phyloP scores from a whole-genome alignment of 495 filamentous ascomycete genomes.

The Usnea hakonensis region DNA sequence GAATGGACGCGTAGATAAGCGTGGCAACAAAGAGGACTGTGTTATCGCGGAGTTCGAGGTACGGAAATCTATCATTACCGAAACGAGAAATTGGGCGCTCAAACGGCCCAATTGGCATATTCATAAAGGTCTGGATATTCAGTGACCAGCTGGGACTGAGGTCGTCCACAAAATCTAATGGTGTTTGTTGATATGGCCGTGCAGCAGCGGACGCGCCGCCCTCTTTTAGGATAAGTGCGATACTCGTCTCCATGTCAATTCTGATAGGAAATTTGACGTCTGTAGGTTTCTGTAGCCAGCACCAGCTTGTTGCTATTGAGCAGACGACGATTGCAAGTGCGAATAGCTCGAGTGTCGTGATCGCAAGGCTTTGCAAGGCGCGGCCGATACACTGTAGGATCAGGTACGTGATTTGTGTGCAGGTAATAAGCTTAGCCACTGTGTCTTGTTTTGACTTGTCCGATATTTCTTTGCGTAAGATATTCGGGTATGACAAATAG shows the following conservation, averaged over 20 bases:
- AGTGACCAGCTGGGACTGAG: neutral
- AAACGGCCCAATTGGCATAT: constrained; percentile 25
- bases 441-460: constrained; percentile 23
- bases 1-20: no score
- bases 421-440: constrained; percentile 25
- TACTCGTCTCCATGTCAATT: constrained; percentile 10
- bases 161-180: constrained; percentile 27
- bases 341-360: constrained; percentile 29
- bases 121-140: neutral
- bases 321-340: constrained; percentile 26
- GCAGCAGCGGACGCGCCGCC: neutral
- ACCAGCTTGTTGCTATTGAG: constrained; percentile 21
- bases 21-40: no score
- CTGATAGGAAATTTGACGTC: constrained; percentile 19
- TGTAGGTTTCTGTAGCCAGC: constrained; percentile 32
- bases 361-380: constrained; percentile 12
- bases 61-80: constrained; percentile 18
- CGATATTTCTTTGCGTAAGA: constrained; percentile 11
- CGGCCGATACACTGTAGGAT: constrained; percentile 24
- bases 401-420: constrained; percentile 28
- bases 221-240: constrained; percentile 24
- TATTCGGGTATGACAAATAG: constrained; percentile 15
- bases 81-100: constrained; percentile 16
- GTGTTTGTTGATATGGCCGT: constrained; percentile 18
- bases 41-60: constrained; percentile 1